Base-by-base conservation (phyloP, 768 basidiomycete genomes). In the Pleurotus cornucopiae region DNA sequence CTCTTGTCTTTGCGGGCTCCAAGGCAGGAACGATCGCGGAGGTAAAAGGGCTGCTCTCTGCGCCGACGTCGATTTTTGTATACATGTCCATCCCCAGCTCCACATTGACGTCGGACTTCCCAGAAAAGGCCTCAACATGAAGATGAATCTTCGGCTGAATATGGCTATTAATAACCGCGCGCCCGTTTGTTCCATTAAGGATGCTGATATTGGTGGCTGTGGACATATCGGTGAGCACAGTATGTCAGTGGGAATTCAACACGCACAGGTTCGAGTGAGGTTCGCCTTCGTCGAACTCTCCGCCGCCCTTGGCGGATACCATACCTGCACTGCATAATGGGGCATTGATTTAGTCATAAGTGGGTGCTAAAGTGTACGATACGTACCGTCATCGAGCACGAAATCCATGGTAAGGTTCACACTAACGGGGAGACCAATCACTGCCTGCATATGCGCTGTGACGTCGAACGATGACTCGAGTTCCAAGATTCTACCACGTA, bases 111-210 rank as follows among this genome's bases (percentile, higher is more conserved):
- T 21, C 7, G 9, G 34, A 53, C n/a, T 53, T 53, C 11, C 51
- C 51, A 20, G 21, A 37, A 14, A 53, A 53, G 5, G 51, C 51
- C 14, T 0, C 11, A n/a, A 53, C 51, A 0, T n/a, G 37, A 1
- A 53, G 51, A n/a, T 41, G 39, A 23, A 41, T 53, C n/a, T 53
- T 53, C 3, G 51, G 51, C 7, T 18, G 23, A n/a, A 53, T n/a
- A 41, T 53, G 51, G 4, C 38, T 21, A n/a, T 23, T 7, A 5
- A 53, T 53, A 16, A 39, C 51, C 4, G 39, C 41, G 12, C 51
- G 51, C 16, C 51, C 51, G 23, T 12, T 39, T 14, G 51, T 40
- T 16, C 39, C 39, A 21, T n/a, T 38, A n/a, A 53, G 18, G 21
- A 53, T 12, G 23, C 2, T 21, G 34, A 53, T 34, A 53, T 53